A percentile compares a stretch with the other conserved stretches of the same genome.
Conservation (phyloP, 2,329 filamentous ascomycete genomes). For the Fusarium buharicum region DNA sequence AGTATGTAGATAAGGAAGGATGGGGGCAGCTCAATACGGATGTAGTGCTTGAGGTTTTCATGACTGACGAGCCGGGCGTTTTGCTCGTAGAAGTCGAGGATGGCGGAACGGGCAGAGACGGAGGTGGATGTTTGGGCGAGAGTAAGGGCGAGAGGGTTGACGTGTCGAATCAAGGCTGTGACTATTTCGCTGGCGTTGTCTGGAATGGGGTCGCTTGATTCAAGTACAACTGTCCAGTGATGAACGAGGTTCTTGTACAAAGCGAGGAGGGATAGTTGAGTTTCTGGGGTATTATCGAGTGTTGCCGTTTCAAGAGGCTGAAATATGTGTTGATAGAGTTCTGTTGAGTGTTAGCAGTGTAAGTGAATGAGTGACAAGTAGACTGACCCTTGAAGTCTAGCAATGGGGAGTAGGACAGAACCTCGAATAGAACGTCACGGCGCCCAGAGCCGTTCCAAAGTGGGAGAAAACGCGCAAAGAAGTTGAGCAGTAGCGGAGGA, state of each 20-base stretch:
- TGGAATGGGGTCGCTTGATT: slow-evolving; percentile 52
- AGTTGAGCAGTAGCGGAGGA: slow-evolving; percentile 60
- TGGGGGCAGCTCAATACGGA: slow-evolving; percentile 76
- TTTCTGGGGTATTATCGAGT: slow-evolving; percentile 59
- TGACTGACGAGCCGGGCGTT: slow-evolving; percentile 67
- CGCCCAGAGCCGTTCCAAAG: slow-evolving; percentile 71
- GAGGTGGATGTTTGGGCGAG: slow-evolving; percentile 64
- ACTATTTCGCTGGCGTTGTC: slow-evolving; percentile 53
- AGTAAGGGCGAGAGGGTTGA: slow-evolving; percentile 67
- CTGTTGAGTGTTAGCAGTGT: slow-evolving; percentile 52
- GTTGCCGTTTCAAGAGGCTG: slow-evolving; percentile 62
- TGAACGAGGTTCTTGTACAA: slow-evolving; percentile 76
- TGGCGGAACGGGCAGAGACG: slow-evolving; percentile 60
- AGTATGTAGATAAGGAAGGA: slow-evolving; percentile 75
- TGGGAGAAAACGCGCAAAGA: slow-evolving; percentile 63
- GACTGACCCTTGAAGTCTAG: slow-evolving; percentile 64
- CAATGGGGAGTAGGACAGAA: slow-evolving; percentile 67
- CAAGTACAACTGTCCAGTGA: slow-evolving; percentile 64
- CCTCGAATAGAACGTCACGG: slow-evolving; percentile 64
- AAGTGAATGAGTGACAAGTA: not conserved
- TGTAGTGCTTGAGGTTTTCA: slow-evolving; percentile 58
- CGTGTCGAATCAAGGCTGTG: slow-evolving; percentile 58
- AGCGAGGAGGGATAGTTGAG: slow-evolving; percentile 68
- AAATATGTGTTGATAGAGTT: slow-evolving; percentile 61
- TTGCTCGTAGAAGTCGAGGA: slow-evolving; percentile 77